Evolutionary conservation across 352 stramenopile genomes (phyloP).

Genomic region (Phytophthora sansomeana): DNA sequence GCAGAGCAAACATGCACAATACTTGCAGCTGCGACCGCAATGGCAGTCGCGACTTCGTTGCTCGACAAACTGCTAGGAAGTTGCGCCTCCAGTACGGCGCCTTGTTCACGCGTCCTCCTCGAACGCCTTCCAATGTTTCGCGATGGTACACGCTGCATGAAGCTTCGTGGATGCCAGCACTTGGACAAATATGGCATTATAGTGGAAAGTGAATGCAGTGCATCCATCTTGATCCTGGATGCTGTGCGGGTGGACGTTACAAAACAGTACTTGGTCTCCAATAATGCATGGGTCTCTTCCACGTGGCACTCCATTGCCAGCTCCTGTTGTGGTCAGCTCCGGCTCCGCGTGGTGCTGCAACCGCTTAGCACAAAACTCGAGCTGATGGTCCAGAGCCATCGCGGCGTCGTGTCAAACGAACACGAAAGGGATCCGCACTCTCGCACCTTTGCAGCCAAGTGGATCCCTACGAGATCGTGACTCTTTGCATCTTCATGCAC

Average conservation of each 20-base stretch:
- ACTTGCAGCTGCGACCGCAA: slow-evolving; percentile 1
- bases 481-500: background rate
- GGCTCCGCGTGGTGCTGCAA: too few species aligned
- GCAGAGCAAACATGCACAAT: slow-evolving; percentile 6
- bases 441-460: background rate
- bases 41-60: background rate
- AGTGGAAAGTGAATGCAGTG: too few species aligned
- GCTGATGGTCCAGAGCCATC: background rate
- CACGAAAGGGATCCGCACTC: background rate
- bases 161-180: background rate
- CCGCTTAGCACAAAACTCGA: too few species aligned
- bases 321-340: too few species aligned
- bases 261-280: too few species aligned
- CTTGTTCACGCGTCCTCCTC: too few species aligned
- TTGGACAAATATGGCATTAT: too few species aligned
- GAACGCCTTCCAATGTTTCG: slow-evolving; percentile 3
- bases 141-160: slow-evolving; percentile 3
- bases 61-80: background rate
- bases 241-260: too few species aligned
- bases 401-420: background rate
- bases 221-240: too few species aligned
- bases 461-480: background rate
- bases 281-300: too few species aligned
- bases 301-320: too few species aligned
- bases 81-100: too few species aligned